Base-by-base conservation (phyloP, 2,329 filamentous ascomycete genomes). In the Diaporthe nobilis region DNA sequence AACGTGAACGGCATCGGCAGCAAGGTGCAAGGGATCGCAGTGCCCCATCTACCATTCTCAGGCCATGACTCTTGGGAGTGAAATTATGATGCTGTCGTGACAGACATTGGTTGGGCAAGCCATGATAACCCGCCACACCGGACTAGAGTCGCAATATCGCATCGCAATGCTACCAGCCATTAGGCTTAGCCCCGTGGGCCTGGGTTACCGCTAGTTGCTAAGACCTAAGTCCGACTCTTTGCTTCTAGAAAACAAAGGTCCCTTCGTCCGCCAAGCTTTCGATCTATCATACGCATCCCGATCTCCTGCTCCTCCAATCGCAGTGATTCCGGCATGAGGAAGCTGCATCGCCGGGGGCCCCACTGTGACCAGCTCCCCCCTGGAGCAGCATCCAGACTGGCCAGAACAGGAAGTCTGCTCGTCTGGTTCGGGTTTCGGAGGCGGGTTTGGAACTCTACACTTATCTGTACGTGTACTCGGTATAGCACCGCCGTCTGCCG, bases 311-410 rank as follows among this genome's bases (percentile, higher is more conserved):
- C 63, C 44, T 53, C 63, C 63, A 68, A 68, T 68, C 63, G 63
- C 63, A 68, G 63, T 20, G 47, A 68, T 53, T 68, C 63, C 63
- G 63, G 63, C 1, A 68, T 68, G 63, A 68, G 63, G 63, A 68
- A 68, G 63, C 63, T 68, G 63, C 63, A 17, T 53, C 22, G 31
- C 63, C 63, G 47, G 31, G 31, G 22, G 65, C 15, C n/a, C 65
- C 65, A 68, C 63, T 8, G 22, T 20, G 44, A 39, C 7, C 63
- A 53, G 31, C 63, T 22, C 25, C 31, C 47, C 63, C 47, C 31
- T 51, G n/a, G 39, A 20, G 47, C 47, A 2, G 28, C 47, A 68
- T 39, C 60, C 60, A 28, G 42, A 47, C 25, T 13, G 44, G 60
- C 60, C 60, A 28, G 42, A 47, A 47, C 20, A 63, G 60, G 60